Evolutionary conservation across 768 basidiomycete genomes (phyloP).

Genomic region (Macrolepiota albuminosa): DNA sequence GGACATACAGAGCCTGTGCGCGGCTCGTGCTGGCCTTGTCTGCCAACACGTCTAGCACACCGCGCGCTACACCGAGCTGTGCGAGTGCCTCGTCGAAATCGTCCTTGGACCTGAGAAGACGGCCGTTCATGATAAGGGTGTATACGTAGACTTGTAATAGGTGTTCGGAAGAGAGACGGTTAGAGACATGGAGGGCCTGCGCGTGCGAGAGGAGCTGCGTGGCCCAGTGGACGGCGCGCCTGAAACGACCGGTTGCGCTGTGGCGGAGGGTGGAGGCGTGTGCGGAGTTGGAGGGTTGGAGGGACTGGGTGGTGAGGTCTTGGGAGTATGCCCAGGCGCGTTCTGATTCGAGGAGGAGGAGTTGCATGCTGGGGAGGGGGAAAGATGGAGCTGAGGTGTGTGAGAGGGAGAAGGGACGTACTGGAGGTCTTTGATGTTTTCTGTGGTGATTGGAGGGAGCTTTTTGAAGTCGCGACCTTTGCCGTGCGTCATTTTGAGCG

Average conservation of each 20-base stretch:
- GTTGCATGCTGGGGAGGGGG: constrained; percentile 53
- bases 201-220: constrained; percentile 71
- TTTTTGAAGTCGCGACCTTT: constrained; percentile 91
- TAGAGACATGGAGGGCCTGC: constrained; percentile 53
- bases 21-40: constrained; percentile 61
- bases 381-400: constrained; percentile 2
- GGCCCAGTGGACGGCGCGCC: constrained; percentile 75
- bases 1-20: constrained; percentile 82
- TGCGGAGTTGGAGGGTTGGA: constrained; percentile 46
- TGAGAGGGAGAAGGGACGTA: constrained; percentile 32
- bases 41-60: constrained; percentile 66
- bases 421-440: constrained; percentile 83
- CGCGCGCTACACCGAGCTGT: constrained; percentile 75
- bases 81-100: constrained; percentile 72
- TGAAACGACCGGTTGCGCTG: constrained; percentile 74
- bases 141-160: constrained; percentile 74
- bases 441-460: constrained; percentile 57
- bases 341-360: constrained; percentile 87
- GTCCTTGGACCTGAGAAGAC: constrained; percentile 72
- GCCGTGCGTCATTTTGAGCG: constrained; percentile 82
- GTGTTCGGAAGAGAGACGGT: constrained; percentile 49
- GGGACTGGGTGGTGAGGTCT: constrained; percentile 54
- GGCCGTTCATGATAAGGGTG: constrained; percentile 76
- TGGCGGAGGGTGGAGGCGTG: constrained; percentile 59
- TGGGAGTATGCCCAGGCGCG: constrained; percentile 90